Base-by-base conservation (phyloP, 108 stramenopile species). In the Conticribra weissflogii region DNA sequence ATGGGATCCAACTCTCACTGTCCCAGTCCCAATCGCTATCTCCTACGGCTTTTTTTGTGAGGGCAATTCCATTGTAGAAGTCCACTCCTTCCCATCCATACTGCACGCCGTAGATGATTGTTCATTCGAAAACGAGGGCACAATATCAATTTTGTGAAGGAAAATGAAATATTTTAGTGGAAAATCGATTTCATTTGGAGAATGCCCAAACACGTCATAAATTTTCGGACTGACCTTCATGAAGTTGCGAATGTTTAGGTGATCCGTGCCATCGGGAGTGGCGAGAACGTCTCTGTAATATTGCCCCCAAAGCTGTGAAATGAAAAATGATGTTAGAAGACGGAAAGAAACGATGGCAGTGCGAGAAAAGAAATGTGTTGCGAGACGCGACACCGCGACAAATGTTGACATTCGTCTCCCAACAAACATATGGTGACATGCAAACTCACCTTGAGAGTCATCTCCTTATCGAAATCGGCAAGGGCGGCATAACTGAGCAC, bases 181-280 rank as follows among this genome's bases (percentile, higher is more conserved):
- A n/a, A n/a, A n/a, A n/a, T n/a, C n/a, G n/a, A n/a, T n/a, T n/a
- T n/a, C n/a, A n/a, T n/a, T n/a, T n/a, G n/a, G n/a, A n/a, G n/a
- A n/a, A n/a, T n/a, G n/a, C n/a, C n/a, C n/a, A n/a, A n/a, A n/a
- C n/a, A n/a, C n/a, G n/a, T n/a, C n/a, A 34, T 16, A 52, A 54
- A 23, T 3, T 15, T 29, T n/a, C 19, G 3, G 16, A 59, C 50
- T 36, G 28, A 71, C 59, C 69, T 88, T 86, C 86, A 96, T 91
- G 63, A 96, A 93, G 57, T 91, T 91, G 29, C 94, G 83, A 74
- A 93, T 96, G 54, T 95, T 95, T 57, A 80, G 86, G 68, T 95
- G 94, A 36, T 81, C 81, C 22, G 63, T 74, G 4, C 89, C 91
- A 55, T 89, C 85, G 21, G 90, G 90, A 45, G 85, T 84, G 14